Conservation (phyloP, 768 basidiomycete genomes). For the Leucocoprinus leucothites region DNA sequence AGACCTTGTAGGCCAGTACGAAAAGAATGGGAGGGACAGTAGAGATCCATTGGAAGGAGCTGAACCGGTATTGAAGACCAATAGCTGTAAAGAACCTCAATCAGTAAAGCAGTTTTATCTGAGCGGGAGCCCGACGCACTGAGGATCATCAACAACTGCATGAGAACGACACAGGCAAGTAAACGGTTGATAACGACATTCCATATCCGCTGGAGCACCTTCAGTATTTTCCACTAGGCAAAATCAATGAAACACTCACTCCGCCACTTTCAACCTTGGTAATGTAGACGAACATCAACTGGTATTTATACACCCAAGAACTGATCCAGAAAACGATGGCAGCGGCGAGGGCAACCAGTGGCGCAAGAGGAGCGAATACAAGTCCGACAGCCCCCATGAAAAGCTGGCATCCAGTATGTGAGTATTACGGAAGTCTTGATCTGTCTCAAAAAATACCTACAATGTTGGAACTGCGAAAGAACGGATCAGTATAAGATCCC, state of each 20-base stretch:
- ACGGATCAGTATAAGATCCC: constrained; percentile 6
- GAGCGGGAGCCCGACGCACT: constrained; percentile 50
- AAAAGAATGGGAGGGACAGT: constrained; percentile 86
- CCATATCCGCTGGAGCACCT: constrained; percentile 70
- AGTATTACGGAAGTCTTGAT: background rate
- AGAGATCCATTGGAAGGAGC: constrained; percentile 74
- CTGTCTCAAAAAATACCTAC: constrained; percentile 29
- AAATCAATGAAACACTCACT: constrained; percentile 41
- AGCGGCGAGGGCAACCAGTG: constrained; percentile 81
- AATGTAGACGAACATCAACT: constrained; percentile 91
- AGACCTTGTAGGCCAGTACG: constrained; percentile 79
- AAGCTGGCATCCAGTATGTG: constrained; percentile 35
- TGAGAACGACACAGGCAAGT: constrained; percentile 71
- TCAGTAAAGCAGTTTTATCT: constrained; percentile 9
- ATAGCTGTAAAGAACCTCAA: constrained; percentile 60
- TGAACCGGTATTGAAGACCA: constrained; percentile 75
- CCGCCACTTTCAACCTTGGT: constrained; percentile 93
- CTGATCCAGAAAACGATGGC: constrained; percentile 85
- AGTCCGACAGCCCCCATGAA: constrained; percentile 94
- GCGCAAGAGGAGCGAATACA: constrained; percentile 93
- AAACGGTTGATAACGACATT: constrained; percentile 92
- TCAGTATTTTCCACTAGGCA: constrained; percentile 3
- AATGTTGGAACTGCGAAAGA: constrained; percentile 45
- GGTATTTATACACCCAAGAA: constrained; percentile 92
- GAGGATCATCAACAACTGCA: constrained; percentile 84